Evolutionary conservation across 1,284 basidiomycete species (phyloP).

Genomic region (Ganoderma leucocontextum): DNA sequence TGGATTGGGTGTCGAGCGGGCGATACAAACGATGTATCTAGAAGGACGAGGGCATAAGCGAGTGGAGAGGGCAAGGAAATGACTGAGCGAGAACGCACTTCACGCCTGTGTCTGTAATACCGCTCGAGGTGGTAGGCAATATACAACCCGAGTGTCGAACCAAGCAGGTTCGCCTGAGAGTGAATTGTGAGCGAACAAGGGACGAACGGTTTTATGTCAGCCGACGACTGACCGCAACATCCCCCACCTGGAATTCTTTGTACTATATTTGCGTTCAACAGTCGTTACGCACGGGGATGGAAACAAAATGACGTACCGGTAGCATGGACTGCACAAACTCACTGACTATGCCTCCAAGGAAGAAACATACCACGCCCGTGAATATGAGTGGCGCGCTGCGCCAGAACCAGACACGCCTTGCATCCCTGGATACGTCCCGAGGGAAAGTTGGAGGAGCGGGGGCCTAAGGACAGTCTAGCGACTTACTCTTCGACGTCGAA

Average conservation of each 20-base stretch:
- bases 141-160: constrained; percentile 77
- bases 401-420: constrained; percentile 86
- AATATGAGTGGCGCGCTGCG: constrained; percentile 77
- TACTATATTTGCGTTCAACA: constrained; percentile 51
- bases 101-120: constrained; percentile 78
- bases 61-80: neutral
- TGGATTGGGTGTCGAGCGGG: constrained; percentile 63
- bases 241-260: constrained; percentile 82
- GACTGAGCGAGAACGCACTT: constrained; percentile 51
- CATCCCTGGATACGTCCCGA: constrained; percentile 55
- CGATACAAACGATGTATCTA: constrained; percentile 81
- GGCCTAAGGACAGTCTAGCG: constrained; percentile 6
- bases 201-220: constrained; percentile 4
- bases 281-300: neutral
- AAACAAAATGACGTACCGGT: constrained; percentile 59
- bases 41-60: neutral
- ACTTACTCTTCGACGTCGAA: constrained; percentile 87
- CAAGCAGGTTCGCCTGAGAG: constrained; percentile 81
- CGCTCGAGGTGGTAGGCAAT: constrained; percentile 72
- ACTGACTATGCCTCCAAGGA: constrained; percentile 85
- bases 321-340: constrained; percentile 86
- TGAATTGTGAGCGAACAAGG: constrained; percentile 22
- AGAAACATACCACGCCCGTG: constrained; percentile 73
- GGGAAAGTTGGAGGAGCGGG: constrained; percentile 6
- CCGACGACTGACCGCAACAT: constrained; percentile 67